phyloP scores from a whole-genome alignment of 2,329 filamentous ascomycete species.

The Claviceps purpurea region DNA sequence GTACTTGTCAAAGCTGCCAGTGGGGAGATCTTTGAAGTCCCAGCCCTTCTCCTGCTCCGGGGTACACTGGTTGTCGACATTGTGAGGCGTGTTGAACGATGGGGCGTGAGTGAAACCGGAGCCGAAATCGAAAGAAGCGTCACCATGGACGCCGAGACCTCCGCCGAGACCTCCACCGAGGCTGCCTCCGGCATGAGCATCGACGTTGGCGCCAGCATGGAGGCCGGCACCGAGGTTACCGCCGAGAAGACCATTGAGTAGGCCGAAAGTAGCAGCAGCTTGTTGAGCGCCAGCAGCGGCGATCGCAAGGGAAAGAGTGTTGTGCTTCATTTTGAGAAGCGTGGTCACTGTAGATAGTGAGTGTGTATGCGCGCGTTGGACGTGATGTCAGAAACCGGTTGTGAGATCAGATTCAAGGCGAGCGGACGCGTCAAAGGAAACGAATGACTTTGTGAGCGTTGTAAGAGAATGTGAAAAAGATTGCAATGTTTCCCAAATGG shows the following conservation, averaged over 20 bases:
- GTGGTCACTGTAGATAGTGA: slow-evolving; percentile 4
- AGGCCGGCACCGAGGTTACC: slow-evolving; percentile 4
- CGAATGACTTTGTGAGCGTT: slow-evolving; percentile 37
- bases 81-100: slow-evolving; percentile 53
- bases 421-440: slow-evolving; percentile 30
- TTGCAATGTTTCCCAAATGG: slow-evolving; percentile 7
- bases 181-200: not conserved
- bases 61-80: slow-evolving; percentile 66
- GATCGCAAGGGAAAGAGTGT: slow-evolving; percentile 31
- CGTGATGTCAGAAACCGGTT: slow-evolving; percentile 7
- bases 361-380: not conserved
- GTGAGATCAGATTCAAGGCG: slow-evolving; percentile 11
- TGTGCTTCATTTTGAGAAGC: slow-evolving; percentile 34
- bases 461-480: not conserved
- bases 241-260: not conserved
- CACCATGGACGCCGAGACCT: too few species aligned
- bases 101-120: slow-evolving; percentile 17
- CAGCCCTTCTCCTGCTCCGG: slow-evolving; percentile 57
- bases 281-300: slow-evolving; percentile 37
- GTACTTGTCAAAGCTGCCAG: slow-evolving; percentile 53
- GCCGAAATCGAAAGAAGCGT: not conserved
- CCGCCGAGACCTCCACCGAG: not conserved
- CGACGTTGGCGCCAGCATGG: not conserved
- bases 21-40: slow-evolving; percentile 51
- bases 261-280: slow-evolving; percentile 28